Conservation (phyloP, 352 stramenopile genomes). For the Pythium monospermum region DNA sequence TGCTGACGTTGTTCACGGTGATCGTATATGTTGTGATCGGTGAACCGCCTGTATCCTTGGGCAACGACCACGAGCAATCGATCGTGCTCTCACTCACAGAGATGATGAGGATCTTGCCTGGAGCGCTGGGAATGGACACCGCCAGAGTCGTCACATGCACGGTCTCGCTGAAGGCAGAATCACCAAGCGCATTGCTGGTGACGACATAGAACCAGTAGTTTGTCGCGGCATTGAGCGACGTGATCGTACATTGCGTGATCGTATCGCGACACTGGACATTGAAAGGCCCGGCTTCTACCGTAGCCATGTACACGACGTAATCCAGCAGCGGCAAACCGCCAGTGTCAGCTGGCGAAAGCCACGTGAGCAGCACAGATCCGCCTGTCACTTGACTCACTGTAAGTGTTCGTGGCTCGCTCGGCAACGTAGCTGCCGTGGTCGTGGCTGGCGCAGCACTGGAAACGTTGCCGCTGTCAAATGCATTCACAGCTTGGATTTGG, state of each 20-base stretch:
- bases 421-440: constrained; percentile 29
- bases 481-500: constrained; percentile 37
- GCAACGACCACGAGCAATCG: constrained; percentile 28
- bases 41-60: constrained; percentile 35
- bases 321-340: constrained; percentile 36
- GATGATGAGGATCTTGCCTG: constrained; percentile 24
- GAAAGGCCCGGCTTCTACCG: constrained; percentile 16
- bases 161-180: constrained; percentile 21
- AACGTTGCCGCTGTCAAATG: constrained; percentile 16
- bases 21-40: constrained; percentile 28
- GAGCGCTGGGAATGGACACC: constrained; percentile 26
- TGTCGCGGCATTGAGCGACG: constrained; percentile 23
- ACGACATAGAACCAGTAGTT: constrained; percentile 40
- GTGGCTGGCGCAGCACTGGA: constrained; percentile 21
- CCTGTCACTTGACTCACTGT: constrained; percentile 18
- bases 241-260: constrained; percentile 23
- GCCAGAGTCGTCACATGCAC: constrained; percentile 22
- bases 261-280: constrained; percentile 18
- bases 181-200: constrained; percentile 31
- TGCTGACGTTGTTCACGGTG: constrained; percentile 4
- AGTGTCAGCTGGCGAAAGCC: constrained; percentile 33
- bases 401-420: constrained; percentile 28
- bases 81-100: constrained; percentile 27
- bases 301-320: constrained; percentile 33
- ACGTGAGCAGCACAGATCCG: constrained; percentile 34